A percentile compares a stretch with the other conserved stretches of the same genome.
Evolutionary conservation across 2,329 filamentous ascomycete species (phyloP).

Genomic region (Cryphonectria naterciae): DNA sequence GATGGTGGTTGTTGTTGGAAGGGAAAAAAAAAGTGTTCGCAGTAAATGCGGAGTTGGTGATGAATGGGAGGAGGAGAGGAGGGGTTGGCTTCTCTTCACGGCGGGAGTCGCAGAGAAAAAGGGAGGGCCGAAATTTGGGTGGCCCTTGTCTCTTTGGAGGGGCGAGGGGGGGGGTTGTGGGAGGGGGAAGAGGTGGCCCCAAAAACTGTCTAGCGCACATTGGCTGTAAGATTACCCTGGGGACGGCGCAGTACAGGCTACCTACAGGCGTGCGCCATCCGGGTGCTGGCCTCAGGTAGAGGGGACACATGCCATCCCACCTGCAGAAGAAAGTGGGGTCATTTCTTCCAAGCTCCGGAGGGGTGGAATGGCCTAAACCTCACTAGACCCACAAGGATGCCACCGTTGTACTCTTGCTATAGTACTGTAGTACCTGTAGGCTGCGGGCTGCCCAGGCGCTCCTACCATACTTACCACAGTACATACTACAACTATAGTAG

Average conservation of each 20-base stretch:
- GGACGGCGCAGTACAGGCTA: conserved; percentile 6
- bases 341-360: conserved; percentile 14
- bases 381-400: conserved; percentile 8
- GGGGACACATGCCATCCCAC: conserved; percentile 22
- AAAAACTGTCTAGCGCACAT: conserved; percentile 11
- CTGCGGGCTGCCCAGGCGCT: background rate
- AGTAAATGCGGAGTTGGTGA: conserved; percentile 34
- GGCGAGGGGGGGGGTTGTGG: conserved; percentile 29
- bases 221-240: conserved; percentile 11
- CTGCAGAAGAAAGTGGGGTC: conserved; percentile 26
- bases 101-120: conserved; percentile 35
- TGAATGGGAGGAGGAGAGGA: conserved; percentile 35
- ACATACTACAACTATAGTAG: background rate
- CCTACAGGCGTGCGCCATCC: background rate
- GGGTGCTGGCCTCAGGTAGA: background rate
- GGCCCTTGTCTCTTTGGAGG: conserved; percentile 32
- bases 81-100: conserved; percentile 36
- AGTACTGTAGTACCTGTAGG: background rate
- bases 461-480: background rate
- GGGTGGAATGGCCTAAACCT: conserved; percentile 10
- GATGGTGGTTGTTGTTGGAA: conserved; percentile 21
- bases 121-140: conserved; percentile 31
- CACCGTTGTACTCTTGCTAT: conserved; percentile 1
- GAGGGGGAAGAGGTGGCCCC: conserved; percentile 12
- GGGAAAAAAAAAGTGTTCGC: conserved; percentile 1